Percentiles rank a stretch among this genome's conserved stretches.
Conservation (phyloP, 345 rosid genomes). For the Populus davidiana region DNA sequence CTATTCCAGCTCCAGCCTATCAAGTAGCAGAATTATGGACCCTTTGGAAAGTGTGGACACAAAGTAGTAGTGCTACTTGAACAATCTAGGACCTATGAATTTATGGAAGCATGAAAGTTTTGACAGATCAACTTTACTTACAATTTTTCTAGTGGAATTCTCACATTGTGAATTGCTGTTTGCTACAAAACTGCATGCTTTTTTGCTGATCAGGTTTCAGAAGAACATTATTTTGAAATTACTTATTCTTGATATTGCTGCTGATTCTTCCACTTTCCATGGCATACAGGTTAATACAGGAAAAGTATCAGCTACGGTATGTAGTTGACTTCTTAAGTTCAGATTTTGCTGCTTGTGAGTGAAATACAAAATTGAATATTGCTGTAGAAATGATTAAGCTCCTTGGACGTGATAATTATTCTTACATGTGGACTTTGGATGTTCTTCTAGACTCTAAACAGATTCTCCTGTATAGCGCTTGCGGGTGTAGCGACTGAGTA, state of each 20-base stretch:
- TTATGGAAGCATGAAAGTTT: too few relatives aligned
- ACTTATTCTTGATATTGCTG: not conserved
- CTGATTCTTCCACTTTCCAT: constrained; percentile 14
- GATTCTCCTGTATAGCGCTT: constrained; percentile 82
- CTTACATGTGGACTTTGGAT: constrained; percentile 10
- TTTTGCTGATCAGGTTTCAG: not conserved
- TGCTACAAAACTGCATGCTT: too few relatives aligned
- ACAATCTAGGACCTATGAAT: too few relatives aligned
- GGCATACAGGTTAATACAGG: constrained; percentile 65
- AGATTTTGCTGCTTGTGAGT: not conserved
- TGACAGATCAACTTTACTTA: too few relatives aligned
- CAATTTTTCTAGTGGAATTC: too few relatives aligned
- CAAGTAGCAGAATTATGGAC: too few relatives aligned
- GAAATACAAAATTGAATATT: not conserved
- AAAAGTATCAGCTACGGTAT: constrained; percentile 71
- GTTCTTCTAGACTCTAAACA: constrained; percentile 62
- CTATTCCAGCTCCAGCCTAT: too few relatives aligned
- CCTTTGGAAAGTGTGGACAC: too few relatives aligned
- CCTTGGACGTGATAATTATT: not conserved
- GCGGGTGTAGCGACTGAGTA: constrained; percentile 87
- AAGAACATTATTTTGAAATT: not conserved
- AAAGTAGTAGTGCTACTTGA: too few relatives aligned
- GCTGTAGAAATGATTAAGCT: not conserved
- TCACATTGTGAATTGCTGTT: too few relatives aligned
- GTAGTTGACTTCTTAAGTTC: constrained; percentile 22